Evolutionary conservation across 164 flowering plant genomes (phyloP), one percentile per base, ranked within the genome.

Genomic region (Vitis riparia): DNA sequence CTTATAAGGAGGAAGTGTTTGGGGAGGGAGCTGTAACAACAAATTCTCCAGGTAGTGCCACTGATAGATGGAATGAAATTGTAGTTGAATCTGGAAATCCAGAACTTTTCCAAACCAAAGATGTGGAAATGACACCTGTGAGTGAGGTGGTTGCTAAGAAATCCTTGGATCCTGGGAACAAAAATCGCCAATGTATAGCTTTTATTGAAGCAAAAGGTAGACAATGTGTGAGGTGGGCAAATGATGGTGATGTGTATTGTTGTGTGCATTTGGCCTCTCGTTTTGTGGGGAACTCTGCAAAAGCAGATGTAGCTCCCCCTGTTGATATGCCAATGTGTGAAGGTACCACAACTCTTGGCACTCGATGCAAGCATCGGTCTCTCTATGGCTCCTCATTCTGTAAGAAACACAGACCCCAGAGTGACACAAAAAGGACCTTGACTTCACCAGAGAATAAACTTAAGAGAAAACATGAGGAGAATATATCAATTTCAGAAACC

Each of bases 151-250:
- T 55, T 78, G 48, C 68, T n/a, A 76, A 61, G 59, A 87, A 79
- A 66, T 62, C 79, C 27, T 55, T 72, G 11, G 84, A 75, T 63
- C 30, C 75, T 68, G 87, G 78, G 55, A 82, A 64, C 73, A 91
- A 77, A 73, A 85, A 73, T 71, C 84, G 87, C 14, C 98, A 92
- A 52, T 96, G 99, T 68, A 51, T 69, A 63, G 97, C 99, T 66
- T 93, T 88, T 72, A 86, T 93, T 75, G 99, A 92, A 82, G 79
- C 97, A 0, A 96, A 96, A 77, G 97, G 97, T 74, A 86, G 99
- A 80, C 95, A 90, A 62, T 96, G 99, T 77, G 94, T 85, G 62
- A 87, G 98, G 83, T 93, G 89, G 86, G 99, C 98, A 57, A 96
- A 85, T 76, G 99, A 93, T 29, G 97, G 97, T 55, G 94, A 91